A percentile compares a stretch with the other conserved stretches of the same genome.
Conservation (phyloP, 1,139 yeast species). For the Sugiyamaella neomexicana region DNA sequence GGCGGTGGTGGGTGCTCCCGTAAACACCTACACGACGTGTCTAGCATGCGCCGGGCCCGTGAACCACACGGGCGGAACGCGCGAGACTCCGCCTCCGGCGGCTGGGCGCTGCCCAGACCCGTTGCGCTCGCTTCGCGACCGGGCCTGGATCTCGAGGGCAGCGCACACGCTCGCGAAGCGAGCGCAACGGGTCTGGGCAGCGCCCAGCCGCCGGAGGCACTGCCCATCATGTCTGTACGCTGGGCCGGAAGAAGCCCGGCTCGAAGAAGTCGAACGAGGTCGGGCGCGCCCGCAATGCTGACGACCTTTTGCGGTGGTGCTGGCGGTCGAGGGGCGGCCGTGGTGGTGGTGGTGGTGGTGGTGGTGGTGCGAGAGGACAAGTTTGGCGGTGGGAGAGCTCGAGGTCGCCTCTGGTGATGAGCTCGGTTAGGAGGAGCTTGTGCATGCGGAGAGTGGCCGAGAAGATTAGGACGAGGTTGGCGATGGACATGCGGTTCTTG, state of each 20-base stretch:
- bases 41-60: too few relatives aligned
- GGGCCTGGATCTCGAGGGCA: neutral
- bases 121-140: neutral
- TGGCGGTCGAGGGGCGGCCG: neutral
- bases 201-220: neutral
- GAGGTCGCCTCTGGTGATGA: conserved; percentile 28
- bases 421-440: conserved; percentile 28
- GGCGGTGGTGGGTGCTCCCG: too few relatives aligned
- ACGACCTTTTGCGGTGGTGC: neutral
- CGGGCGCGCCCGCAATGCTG: conserved; percentile 8
- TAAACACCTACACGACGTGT: too few relatives aligned
- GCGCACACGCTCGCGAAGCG: neutral
- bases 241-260: conserved; percentile 13
- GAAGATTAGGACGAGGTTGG: conserved; percentile 36
- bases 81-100: neutral
- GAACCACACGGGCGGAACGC: too few relatives aligned
- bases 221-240: conserved; percentile 1
- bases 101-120: neutral
- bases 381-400: neutral
- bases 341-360: neutral
- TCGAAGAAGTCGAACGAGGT: conserved; percentile 19
- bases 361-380: neutral
- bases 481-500: conserved; percentile 36
- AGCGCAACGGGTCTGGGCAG: neutral
- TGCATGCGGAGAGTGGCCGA: conserved; percentile 39